These are phyloP conservation scores for Alternaria rosae DNA, from an alignment of 2,329 filamentous ascomycete species.

Conservation along the genomic window DNA sequence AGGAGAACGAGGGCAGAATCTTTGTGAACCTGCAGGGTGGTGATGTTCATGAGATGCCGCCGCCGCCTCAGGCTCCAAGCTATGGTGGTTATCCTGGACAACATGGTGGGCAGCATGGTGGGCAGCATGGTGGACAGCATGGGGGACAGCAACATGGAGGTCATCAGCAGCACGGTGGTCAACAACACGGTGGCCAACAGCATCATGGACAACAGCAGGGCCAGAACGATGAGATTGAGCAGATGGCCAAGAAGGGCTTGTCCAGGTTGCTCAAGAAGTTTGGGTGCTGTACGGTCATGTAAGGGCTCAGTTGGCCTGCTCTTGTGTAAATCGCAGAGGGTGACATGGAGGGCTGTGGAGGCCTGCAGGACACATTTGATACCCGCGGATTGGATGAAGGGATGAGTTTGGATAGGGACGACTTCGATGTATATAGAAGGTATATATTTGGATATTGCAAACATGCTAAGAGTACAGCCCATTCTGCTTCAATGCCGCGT, in stretches of 20 bases:
- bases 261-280: conserved; percentile 69
- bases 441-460: neutral
- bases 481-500: neutral
- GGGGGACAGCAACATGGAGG: conserved; percentile 10
- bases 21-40: conserved; percentile 86
- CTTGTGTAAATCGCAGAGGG: neutral
- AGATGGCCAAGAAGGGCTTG: conserved; percentile 67
- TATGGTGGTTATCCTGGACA: conserved; percentile 53
- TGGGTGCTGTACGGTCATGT: conserved; percentile 80
- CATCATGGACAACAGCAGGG: conserved; percentile 46
- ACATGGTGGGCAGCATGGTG: conserved; percentile 50
- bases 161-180: conserved; percentile 24
- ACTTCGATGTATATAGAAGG: neutral
- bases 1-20: conserved; percentile 88
- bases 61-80: conserved; percentile 50
- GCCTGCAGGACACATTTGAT: neutral
- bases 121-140: conserved; percentile 49
- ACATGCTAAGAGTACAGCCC: neutral
- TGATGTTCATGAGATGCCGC: conserved; percentile 52
- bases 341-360: neutral
- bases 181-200: conserved; percentile 30
- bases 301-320: neutral
- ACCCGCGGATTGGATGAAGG: neutral
- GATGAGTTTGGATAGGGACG: neutral
- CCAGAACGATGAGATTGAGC: conserved; percentile 64